Evolutionary conservation across 2,329 filamentous ascomycete genomes (phyloP).

Genomic region (Fusarium hainanense): DNA sequence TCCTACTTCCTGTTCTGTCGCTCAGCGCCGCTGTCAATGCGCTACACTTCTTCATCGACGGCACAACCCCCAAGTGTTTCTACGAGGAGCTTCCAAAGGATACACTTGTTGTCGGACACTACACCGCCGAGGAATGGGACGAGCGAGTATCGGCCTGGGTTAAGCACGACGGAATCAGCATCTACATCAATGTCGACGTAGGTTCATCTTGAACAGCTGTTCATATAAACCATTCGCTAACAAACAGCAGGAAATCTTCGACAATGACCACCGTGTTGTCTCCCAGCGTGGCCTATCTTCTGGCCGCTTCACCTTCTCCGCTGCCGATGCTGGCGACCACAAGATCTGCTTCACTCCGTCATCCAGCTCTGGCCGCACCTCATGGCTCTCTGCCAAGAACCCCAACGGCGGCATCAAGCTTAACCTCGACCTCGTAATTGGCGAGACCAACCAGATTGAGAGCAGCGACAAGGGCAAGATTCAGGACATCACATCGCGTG

Average conservation of each 20-base stretch:
- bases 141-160: slow-evolving; percentile 74
- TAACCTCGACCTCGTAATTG: slow-evolving; percentile 90
- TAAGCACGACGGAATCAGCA: slow-evolving; percentile 78
- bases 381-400: slow-evolving; percentile 75
- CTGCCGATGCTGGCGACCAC: slow-evolving; percentile 95
- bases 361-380: slow-evolving; percentile 74
- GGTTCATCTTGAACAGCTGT: slow-evolving; percentile 43
- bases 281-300: slow-evolving; percentile 79
- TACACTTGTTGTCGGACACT: slow-evolving; percentile 94
- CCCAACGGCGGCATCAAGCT: slow-evolving; percentile 84
- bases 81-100: slow-evolving; percentile 98
- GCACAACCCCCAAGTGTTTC: slow-evolving; percentile 89
- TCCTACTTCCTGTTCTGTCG: slow-evolving; percentile 72
- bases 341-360: slow-evolving; percentile 92
- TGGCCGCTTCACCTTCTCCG: slow-evolving; percentile 95
- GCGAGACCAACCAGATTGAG: slow-evolving; percentile 93
- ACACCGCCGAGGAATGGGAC: slow-evolving; percentile 86
- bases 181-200: slow-evolving; percentile 92
- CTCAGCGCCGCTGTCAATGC: slow-evolving; percentile 77
- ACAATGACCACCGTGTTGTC: slow-evolving; percentile 97
- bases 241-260: slow-evolving; percentile 79
- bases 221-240: slow-evolving; percentile 9
- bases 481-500: slow-evolving; percentile 85
- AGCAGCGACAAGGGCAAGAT: slow-evolving; percentile 94
- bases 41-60: slow-evolving; percentile 96